Evolutionary conservation across 116 monocot genomes (phyloP).

Genomic region (Posidonia oceanica): DNA sequence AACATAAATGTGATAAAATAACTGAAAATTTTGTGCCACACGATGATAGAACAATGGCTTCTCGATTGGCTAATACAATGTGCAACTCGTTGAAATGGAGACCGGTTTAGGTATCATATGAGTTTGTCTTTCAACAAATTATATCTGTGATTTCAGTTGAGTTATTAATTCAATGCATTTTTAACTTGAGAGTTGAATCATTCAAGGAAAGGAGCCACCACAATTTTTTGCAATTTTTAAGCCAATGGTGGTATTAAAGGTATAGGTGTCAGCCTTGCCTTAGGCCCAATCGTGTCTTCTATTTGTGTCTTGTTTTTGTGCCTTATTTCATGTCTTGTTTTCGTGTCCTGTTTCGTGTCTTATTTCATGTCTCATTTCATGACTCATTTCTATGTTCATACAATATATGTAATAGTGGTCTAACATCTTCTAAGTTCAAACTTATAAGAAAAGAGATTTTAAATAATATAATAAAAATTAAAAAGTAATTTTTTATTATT

Average conservation of each 20-base stretch:
- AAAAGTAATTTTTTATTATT: too few relatives aligned
- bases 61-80: conserved; percentile 70
- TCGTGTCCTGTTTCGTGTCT: too few relatives aligned
- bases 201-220: conserved; percentile 97
- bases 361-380: too few relatives aligned
- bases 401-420: too few relatives aligned
- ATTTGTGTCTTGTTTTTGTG: too few relatives aligned
- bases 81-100: conserved; percentile 88
- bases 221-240: conserved; percentile 96
- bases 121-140: neutral
- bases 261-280: too few relatives aligned
- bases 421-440: too few relatives aligned
- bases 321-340: too few relatives aligned
- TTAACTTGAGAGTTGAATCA: conserved; percentile 54
- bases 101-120: conserved; percentile 61
- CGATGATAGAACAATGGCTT: conserved; percentile 80
- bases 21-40: conserved; percentile 12
- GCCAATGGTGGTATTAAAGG: conserved; percentile 96
- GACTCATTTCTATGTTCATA: too few relatives aligned
- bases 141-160: neutral
- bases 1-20: neutral
- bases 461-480: too few relatives aligned
- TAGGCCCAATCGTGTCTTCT: too few relatives aligned
- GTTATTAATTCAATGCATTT: neutral
- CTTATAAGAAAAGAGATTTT: too few relatives aligned